These are phyloP conservation scores for Neurospora sp. DNA, from an alignment of 495 filamentous ascomycete species.

Conservation along the genomic window DNA sequence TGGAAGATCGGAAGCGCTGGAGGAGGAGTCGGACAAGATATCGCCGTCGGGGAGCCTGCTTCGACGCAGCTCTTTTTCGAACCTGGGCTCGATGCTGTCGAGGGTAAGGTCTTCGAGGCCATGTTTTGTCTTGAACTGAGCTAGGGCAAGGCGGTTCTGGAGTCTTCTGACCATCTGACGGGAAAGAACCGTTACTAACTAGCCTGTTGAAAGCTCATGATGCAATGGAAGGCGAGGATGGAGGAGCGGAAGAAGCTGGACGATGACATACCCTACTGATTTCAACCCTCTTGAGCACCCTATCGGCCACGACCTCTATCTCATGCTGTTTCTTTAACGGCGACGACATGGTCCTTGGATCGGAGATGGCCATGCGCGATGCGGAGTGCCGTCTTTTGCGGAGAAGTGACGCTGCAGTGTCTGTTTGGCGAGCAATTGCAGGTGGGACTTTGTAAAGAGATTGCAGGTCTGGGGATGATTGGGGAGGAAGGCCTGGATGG, in stretches of 20 bases:
- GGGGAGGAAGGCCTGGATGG: conserved; percentile 6
- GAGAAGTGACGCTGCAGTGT: conserved; percentile 15
- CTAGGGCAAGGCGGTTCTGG: conserved; percentile 85
- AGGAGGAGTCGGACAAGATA: conserved; percentile 70
- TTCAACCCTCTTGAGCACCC: conserved; percentile 62
- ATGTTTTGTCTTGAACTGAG: conserved; percentile 92
- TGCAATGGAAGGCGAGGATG: conserved; percentile 2
- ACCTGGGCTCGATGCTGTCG: conserved; percentile 60
- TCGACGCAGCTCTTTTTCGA: conserved; percentile 62
- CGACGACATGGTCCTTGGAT: conserved; percentile 40
- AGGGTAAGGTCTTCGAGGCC: conserved; percentile 73
- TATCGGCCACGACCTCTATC: conserved; percentile 49
- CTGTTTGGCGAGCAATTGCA: conserved; percentile 9
- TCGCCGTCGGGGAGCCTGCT: conserved; percentile 55
- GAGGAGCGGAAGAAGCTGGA: not conserved
- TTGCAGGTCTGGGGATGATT: conserved; percentile 19
- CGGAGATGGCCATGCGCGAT: conserved; percentile 11
- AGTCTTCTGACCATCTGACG: conserved; percentile 78
- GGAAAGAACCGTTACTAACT: conserved; percentile 6
- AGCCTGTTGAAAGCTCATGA: not conserved
- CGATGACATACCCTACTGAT: conserved; percentile 64
- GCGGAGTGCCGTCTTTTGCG: conserved; percentile 9
- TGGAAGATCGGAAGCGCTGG: conserved; percentile 53
- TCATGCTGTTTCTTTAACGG: conserved; percentile 49
- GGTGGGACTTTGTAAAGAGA: conserved; percentile 14